Evolutionary conservation across 2,329 filamentous ascomycete species (phyloP), one percentile per base, ranked within the genome.

Genomic region (Epichloe bromicola): DNA sequence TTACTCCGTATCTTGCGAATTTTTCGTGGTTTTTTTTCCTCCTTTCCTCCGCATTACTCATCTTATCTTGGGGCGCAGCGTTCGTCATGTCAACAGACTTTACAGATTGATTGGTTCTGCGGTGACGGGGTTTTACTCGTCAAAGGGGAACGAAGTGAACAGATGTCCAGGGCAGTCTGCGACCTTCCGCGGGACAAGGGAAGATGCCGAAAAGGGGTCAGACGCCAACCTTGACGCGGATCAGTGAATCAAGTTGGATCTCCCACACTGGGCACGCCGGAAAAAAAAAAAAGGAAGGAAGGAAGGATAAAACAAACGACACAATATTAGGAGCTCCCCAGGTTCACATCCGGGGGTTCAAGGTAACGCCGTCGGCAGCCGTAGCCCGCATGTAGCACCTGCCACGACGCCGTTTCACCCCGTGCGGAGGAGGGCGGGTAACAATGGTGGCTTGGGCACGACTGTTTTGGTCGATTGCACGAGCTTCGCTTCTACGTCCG

Each of bases 11-110:
- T 30, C 10, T 30, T 30, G 26, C 26, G 8, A 30, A 34, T 49
- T 52, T 56, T 50, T 50, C 43, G 23, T 42, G 17, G 6, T 26
- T 26, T 34, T 40, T 51, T 48, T 30, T 17, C 7, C 44, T n/a
- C 23, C 23, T 40, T 30, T 26, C 23, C 23, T 14, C 12, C n/a
- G 5, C 19, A 20, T 39, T 17, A 42, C 46, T 34, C 39, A 33
- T 26, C 26, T 5, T 7, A 23, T 6, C 23, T 23, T 23, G 23
- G 23, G 23, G 6, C 23, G 23, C 23, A 7, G 23, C 23, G 7
- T 23, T 7, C 23, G 23, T 23, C 23, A 5, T 23, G 23, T 23
- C 23, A 23, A 23, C 23, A 23, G 23, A 23, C 6, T 6, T 26
- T 2, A 26, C 6, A 26, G 23, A 26, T 26, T 26, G 6, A 7